A percentile compares a stretch with the other conserved stretches of the same genome.
Conservation (phyloP, 2,329 filamentous ascomycete species). For the Sporothrix variecibatus region DNA sequence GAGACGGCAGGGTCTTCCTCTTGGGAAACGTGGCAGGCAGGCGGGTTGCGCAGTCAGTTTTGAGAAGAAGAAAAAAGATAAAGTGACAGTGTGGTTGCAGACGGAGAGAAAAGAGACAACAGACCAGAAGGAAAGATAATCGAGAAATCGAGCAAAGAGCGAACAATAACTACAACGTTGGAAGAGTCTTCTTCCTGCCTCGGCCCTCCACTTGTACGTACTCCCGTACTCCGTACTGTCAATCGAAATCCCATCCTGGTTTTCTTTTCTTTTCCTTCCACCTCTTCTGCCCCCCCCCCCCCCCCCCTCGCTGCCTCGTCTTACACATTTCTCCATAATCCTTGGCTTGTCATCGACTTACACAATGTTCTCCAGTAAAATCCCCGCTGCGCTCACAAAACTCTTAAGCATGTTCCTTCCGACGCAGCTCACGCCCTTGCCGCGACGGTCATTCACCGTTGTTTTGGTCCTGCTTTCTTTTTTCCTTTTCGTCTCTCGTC, state of each 20-base stretch:
- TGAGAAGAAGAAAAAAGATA: too few relatives aligned
- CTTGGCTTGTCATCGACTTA: neutral
- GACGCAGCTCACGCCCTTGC: neutral
- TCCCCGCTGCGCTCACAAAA: neutral
- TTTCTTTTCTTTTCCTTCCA: neutral
- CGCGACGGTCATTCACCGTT: neutral
- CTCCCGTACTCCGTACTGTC: neutral
- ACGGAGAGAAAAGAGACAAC: neutral
- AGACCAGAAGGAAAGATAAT: neutral
- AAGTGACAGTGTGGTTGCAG: neutral
- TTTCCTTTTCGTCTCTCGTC: neutral
- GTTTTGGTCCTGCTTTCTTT: neutral
- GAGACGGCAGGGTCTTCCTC: neutral
- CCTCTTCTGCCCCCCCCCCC: neutral
- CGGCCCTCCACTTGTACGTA: neutral
- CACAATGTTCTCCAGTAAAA: neutral
- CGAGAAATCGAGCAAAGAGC: neutral
- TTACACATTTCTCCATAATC: slow-evolving; percentile 20
- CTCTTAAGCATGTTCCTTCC: neutral
- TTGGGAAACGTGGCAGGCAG: neutral
- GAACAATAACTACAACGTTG: neutral
- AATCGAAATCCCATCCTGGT: neutral
- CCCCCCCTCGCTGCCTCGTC: neutral
- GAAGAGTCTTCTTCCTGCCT: neutral
- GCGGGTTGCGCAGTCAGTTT: neutral